Evolutionary conservation across 805 yeast species (phyloP).

Genomic region (Saturnispora ahearnii): DNA sequence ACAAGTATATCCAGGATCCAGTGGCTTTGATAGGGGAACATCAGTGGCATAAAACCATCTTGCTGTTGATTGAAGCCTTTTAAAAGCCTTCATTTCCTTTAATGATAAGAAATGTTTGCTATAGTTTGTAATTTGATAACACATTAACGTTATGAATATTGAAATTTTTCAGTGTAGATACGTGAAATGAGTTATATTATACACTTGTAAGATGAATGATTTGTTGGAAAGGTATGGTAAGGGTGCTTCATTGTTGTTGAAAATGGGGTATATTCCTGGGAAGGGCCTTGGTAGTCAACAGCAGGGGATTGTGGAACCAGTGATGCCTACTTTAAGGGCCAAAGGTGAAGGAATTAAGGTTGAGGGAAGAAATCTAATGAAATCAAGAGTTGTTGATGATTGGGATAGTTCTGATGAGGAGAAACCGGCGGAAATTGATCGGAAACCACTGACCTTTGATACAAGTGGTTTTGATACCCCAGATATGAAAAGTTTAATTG

Average conservation of each 20-base stretch:
- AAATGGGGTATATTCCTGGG: conserved; percentile 86
- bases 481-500: conserved; percentile 31
- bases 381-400: conserved; percentile 9
- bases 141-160: neutral
- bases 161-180: neutral
- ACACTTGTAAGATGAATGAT: neutral
- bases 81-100: neutral
- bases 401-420: conserved; percentile 14
- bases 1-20: conserved; percentile 44
- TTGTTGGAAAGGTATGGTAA: conserved; percentile 50
- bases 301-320: conserved; percentile 73
- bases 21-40: conserved; percentile 61
- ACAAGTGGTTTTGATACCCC: conserved; percentile 17
- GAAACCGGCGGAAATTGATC: conserved; percentile 19
- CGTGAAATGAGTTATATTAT: neutral
- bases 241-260: conserved; percentile 67
- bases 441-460: conserved; percentile 9
- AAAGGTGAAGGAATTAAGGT: conserved; percentile 73
- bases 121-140: too few relatives aligned
- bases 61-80: conserved; percentile 4
- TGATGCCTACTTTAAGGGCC: conserved; percentile 59
- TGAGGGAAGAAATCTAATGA: conserved; percentile 14
- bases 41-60: conserved; percentile 85
- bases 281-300: conserved; percentile 71
- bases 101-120: too few relatives aligned